Conservation (phyloP, 2,329 filamentous ascomycete genomes). For the Verticillium albo-atrum region DNA sequence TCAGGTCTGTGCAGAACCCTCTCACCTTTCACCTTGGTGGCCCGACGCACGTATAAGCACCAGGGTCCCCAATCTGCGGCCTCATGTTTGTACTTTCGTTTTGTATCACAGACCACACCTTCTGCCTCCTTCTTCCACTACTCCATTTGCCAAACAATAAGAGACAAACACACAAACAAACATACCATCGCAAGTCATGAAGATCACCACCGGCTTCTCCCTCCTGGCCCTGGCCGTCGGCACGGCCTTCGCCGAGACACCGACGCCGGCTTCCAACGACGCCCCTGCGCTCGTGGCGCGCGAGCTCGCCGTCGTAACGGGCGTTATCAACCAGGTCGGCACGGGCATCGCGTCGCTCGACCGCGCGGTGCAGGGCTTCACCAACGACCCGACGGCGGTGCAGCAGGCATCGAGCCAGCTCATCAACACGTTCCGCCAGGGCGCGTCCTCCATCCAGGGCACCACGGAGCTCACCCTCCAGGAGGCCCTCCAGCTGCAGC, state of each 20-base stretch:
- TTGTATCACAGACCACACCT: background rate
- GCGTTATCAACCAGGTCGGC: slow-evolving; percentile 11
- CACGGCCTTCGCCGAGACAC: slow-evolving; percentile 9
- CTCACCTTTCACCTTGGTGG: background rate
- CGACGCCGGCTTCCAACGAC: background rate
- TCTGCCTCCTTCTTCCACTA: background rate
- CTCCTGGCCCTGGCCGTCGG: slow-evolving; percentile 10
- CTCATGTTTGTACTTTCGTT: background rate
- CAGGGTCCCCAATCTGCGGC: background rate
- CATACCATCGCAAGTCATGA: slow-evolving; percentile 7
- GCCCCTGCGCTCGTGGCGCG: slow-evolving; percentile 6
- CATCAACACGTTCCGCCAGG: slow-evolving; percentile 11
- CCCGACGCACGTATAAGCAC: background rate
- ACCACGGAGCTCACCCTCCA: slow-evolving; percentile 12
- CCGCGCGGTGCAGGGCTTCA: slow-evolving; percentile 18
- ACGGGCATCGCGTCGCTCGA: slow-evolving; percentile 14
- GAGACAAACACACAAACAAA: background rate
- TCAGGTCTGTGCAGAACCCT: background rate
- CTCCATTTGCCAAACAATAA: background rate
- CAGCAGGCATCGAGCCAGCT: slow-evolving; percentile 16
- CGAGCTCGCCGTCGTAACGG: slow-evolving; percentile 10
- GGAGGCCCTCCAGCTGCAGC: slow-evolving; percentile 12
- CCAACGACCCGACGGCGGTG: slow-evolving; percentile 14
- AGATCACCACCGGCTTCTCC: slow-evolving; percentile 13
- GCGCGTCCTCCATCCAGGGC: slow-evolving; percentile 8